Percentiles rank a stretch among this genome's conserved stretches.
Conservation (phyloP, 495 filamentous ascomycete species). For the Hypoxylon crocopeplum region DNA sequence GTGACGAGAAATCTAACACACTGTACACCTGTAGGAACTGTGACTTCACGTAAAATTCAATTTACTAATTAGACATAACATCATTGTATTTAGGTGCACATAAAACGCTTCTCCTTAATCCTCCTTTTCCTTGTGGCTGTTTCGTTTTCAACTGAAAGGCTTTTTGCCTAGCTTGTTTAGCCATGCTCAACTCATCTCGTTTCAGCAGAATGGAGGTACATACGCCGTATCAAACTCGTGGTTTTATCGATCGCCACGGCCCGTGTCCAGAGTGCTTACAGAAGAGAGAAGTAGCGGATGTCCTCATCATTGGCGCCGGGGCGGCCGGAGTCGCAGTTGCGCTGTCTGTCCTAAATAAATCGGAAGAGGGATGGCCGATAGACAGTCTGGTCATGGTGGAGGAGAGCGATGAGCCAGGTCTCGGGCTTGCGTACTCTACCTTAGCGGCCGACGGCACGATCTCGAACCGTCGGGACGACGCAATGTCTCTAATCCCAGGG, state of each 20-base stretch:
- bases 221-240: neutral
- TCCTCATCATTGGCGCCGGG: constrained; percentile 6
- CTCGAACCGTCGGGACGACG: neutral
- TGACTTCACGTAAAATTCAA: too few relatives aligned
- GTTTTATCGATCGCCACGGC: neutral
- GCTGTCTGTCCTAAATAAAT: neutral
- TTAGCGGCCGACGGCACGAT: neutral
- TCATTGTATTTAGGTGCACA: too few relatives aligned
- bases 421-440: neutral
- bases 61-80: too few relatives aligned
- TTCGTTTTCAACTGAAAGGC: too few relatives aligned
- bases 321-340: constrained; percentile 6
- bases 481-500: constrained; percentile 1
- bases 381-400: constrained; percentile 2
- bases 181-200: too few relatives aligned
- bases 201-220: too few relatives aligned
- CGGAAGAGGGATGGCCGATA: neutral
- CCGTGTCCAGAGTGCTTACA: neutral
- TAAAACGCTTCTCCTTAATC: too few relatives aligned
- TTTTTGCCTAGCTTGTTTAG: too few relatives aligned
- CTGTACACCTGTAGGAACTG: too few relatives aligned
- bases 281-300: neutral
- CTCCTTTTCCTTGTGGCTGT: too few relatives aligned
- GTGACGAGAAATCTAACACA: too few relatives aligned
- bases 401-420: neutral